A percentile compares a stretch with the other conserved stretches of the same genome.
Conservation (phyloP, 495 filamentous ascomycete genomes). For the Penicillium manginii region DNA sequence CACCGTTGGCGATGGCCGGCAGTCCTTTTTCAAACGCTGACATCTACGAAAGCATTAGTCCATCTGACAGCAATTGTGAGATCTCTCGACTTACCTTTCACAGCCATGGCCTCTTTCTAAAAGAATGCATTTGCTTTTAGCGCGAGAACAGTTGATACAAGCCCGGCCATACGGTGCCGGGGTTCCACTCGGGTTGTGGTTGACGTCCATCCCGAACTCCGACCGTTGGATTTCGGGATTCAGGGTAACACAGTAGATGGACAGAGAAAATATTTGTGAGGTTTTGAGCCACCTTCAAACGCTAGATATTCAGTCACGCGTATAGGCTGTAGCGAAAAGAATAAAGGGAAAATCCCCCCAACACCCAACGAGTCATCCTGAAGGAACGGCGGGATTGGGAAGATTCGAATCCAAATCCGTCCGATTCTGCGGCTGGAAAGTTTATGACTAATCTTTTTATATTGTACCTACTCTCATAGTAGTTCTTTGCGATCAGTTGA, state of each 20-base stretch:
- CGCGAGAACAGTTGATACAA: conserved; percentile 57
- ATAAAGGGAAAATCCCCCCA: conserved; percentile 3
- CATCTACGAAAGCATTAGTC: conserved; percentile 41
- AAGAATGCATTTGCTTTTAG: conserved; percentile 60
- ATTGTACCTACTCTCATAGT: too few species aligned
- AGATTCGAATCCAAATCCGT: conserved; percentile 11
- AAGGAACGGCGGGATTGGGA: conserved; percentile 13
- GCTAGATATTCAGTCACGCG: conserved; percentile 3
- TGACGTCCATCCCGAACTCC: conserved; percentile 25
- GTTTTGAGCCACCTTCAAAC: not conserved
- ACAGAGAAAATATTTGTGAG: not conserved
- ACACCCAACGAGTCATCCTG: conserved; percentile 6
- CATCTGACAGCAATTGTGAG: not conserved
- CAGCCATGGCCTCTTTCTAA: conserved; percentile 40
- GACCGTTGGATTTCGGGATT: conserved; percentile 23
- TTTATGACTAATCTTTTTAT: conserved; percentile 8
- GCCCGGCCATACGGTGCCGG: conserved; percentile 50
- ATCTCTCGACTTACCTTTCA: conserved; percentile 43
- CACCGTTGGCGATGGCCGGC: conserved; percentile 37
- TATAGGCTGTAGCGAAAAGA: conserved; percentile 8
- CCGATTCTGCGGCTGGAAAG: conserved; percentile 1
- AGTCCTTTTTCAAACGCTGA: conserved; percentile 49
- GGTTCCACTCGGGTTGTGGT: conserved; percentile 19
- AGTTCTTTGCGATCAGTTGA: too few species aligned
- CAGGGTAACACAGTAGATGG: not conserved